phyloP scores from a whole-genome alignment of 2,329 filamentous ascomycete species.

The Diaporthe citrichinensis region DNA sequence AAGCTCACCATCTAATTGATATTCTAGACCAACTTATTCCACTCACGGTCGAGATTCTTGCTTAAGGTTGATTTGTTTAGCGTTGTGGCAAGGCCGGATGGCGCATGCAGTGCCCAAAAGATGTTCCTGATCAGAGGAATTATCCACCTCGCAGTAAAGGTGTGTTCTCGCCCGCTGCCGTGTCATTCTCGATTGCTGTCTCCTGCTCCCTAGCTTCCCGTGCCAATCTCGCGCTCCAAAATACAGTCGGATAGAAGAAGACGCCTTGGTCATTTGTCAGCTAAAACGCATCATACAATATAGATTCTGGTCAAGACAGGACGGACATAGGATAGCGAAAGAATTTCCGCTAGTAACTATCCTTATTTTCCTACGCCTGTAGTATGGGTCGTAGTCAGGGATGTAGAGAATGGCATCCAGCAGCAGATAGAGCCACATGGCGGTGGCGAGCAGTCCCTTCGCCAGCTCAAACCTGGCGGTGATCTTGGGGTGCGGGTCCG shows the following conservation, averaged over 20 bases:
- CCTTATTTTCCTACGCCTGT: neutral
- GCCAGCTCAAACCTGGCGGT: neutral
- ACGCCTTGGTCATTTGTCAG: neutral
- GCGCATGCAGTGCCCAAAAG: neutral
- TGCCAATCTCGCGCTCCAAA: neutral
- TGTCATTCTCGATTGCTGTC: neutral
- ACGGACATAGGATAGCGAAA: neutral
- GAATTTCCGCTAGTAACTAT: neutral
- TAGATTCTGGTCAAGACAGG: neutral
- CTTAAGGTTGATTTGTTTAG: neutral
- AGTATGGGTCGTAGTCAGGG: neutral
- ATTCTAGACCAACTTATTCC: neutral
- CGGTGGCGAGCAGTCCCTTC: neutral
- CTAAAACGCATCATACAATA: neutral
- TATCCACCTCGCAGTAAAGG: neutral
- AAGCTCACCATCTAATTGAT: neutral
- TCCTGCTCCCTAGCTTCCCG: neutral
- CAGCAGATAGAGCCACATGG: neutral
- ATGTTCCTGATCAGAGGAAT: neutral
- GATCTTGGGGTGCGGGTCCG: neutral
- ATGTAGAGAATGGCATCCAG: neutral
- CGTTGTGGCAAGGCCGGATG: neutral
- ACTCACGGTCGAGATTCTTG: neutral
- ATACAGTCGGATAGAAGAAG: slow-evolving; percentile 11
- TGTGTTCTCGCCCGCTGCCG: neutral